Base-by-base conservation (phyloP, 176 grass and related monocot species). In the Urochloa ruziziensis region DNA sequence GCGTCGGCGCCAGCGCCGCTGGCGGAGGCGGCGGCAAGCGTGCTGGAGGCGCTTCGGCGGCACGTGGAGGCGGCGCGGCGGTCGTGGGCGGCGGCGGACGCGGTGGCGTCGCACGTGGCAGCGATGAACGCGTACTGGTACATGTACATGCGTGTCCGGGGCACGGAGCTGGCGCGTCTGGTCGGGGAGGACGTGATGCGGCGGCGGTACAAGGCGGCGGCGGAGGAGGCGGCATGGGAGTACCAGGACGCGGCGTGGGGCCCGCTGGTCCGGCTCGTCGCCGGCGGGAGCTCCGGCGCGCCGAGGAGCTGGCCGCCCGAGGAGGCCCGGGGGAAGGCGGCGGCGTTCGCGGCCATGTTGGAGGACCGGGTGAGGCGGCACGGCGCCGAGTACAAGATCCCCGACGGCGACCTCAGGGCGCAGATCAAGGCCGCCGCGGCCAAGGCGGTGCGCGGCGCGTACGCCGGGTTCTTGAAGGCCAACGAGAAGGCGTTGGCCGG, bases 51-150 rank as follows among this genome's bases (percentile, higher is more conserved):
- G 47, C 80, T 94, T 60, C 86, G 54, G 17, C 71, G 92, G 51
- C 84, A 91, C 76, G 80, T 94, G 15, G 92, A 94, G 86, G 75
- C 58, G 58, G 77, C 84, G 49, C 92, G 86, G 10, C 36, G 80
- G 36, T 24, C 9, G 57, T 82, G 84, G 80, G 2, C 32, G 12
- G 70, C 81, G 80, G 2, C 32, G 12, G 70, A 91, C 76, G 29
- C 27, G 10, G 83, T 83, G 76, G 80, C 86, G 40, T 29, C 83
- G 30, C 89, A 91, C 79, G 80, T 91, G 7, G 43, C 80, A 83
- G 89, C 92, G 27, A 94, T 88, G 79, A 94, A 94, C 72, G 67
- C 92, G 23, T 94, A 94, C 86, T 94, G 92, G 92, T 89, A 94
- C 89, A 81, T 94, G 12, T 91, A 89, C 92, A 94, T 89, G 89